These are phyloP conservation scores for Alectoria sarmentosa DNA, from an alignment of 495 filamentous ascomycete species.

Conservation along the genomic window DNA sequence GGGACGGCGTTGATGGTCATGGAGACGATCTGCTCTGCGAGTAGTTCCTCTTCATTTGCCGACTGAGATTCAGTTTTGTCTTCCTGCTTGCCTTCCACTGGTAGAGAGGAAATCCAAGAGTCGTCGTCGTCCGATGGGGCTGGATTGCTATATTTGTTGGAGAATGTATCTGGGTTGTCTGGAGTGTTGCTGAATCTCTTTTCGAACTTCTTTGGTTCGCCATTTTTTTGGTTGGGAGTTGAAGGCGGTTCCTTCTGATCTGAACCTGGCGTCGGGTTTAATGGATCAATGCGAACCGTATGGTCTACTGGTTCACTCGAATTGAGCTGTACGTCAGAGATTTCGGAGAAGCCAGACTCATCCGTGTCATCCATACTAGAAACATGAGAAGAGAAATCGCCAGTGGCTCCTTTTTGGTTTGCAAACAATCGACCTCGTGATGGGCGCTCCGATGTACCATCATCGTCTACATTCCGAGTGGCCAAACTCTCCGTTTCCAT, in stretches of 20 bases:
- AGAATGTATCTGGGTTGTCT: neutral
- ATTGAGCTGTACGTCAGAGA: conserved; percentile 9
- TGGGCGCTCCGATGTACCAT: neutral
- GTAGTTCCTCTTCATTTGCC: conserved; percentile 23
- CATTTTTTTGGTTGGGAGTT: neutral
- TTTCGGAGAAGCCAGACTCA: conserved; percentile 14
- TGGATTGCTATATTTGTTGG: neutral
- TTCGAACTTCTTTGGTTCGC: neutral
- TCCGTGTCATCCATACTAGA: neutral
- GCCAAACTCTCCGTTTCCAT: neutral
- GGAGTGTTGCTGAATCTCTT: neutral
- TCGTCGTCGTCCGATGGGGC: neutral
- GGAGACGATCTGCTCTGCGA: conserved; percentile 33
- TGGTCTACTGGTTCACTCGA: neutral
- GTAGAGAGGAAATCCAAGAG: neutral
- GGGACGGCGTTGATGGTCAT: conserved; percentile 31
- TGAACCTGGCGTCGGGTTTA: neutral
- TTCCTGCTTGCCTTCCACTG: neutral
- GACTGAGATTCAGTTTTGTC: neutral
- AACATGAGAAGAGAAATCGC: neutral
- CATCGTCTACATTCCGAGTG: neutral
- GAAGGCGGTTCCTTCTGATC: neutral
- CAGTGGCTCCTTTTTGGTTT: neutral
- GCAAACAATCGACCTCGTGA: too few species aligned
- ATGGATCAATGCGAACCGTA: neutral